Evolutionary conservation across 768 basidiomycete species (phyloP), one percentile per base, ranked within the genome.

Genomic region (Suillus plorans): DNA sequence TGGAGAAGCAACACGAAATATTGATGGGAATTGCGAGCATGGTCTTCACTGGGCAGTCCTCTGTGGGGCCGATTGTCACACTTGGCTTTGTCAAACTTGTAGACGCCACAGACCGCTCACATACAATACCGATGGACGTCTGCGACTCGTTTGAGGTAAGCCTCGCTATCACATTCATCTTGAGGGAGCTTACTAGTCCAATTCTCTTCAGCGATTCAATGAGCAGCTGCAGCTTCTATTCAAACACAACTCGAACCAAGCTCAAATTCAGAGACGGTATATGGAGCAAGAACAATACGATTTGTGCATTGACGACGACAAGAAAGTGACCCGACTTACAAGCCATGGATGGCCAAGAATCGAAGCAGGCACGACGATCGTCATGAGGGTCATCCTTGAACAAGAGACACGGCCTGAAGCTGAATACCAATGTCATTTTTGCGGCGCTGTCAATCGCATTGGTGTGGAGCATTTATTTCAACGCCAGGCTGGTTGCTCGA

Each of bases 341-440:
- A 60, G 57, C 60, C 68, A 75, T 49, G 63, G 56, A 20, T 73
- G 73, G 72, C 69, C 73, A 3, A n/a, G 57, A 2, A 70, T 73
- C 20, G 74, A 71, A 28, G 65, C 70, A 0, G 74, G 72, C n/a
- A 75, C 70, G 1, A 73, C 66, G 20, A 3, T 73, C 22, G 67
- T 75, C 36, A 69, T 73, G 72, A 73, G 73, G 1, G 67, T 75
- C 2, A 18, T 73, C 3, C 63, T 75, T 56, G 64, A 73, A 18
- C 67, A 67, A 31, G 64, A 67, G 22, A 59, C 3, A 31, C 62
- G 2, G 0, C 68, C 56, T 56, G 64, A 64, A 16, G 5, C 9
- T 18, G 0, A n/a, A 3, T 71, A 68, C 58, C 42, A 61, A 2
- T 73, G 73, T n/a, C 71, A 65, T 16, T 41, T 75, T 41, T 73